phyloP scores from a whole-genome alignment of 306 rosid genomes.

The Malus fusca region DNA sequence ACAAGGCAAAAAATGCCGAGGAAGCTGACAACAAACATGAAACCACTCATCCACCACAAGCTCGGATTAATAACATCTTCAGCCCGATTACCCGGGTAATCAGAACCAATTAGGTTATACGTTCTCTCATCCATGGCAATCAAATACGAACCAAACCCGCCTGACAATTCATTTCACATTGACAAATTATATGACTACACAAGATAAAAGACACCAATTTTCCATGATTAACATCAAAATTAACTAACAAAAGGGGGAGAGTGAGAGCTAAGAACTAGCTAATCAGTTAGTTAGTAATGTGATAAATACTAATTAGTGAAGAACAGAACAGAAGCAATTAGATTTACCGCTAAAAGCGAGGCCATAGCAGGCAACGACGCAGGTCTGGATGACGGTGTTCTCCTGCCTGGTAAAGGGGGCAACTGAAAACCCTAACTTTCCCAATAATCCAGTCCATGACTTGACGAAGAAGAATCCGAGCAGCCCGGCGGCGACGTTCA shows the following conservation, averaged over 20 bases:
- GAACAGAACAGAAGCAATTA: background rate
- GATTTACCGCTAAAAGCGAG: conserved; percentile 80
- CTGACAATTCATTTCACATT: conserved; percentile 29
- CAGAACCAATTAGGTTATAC: conserved; percentile 69
- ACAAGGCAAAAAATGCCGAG: conserved; percentile 88
- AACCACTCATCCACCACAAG: conserved; percentile 89
- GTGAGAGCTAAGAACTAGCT: background rate
- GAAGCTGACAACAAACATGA: conserved; percentile 76
- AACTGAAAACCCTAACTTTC: conserved; percentile 43
- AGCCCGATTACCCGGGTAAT: conserved; percentile 88
- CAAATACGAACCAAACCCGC: conserved; percentile 83
- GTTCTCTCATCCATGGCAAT: conserved; percentile 86
- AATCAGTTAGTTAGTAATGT: too few species aligned
- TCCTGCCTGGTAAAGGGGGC: conserved; percentile 77
- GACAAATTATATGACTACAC: background rate
- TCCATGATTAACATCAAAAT: background rate
- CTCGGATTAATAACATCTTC: conserved; percentile 82
- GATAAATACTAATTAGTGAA: background rate
- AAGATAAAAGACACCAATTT: background rate
- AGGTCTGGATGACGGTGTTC: conserved; percentile 95
- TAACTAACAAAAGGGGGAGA: background rate
- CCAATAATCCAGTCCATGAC: conserved; percentile 62
- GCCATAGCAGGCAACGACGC: conserved; percentile 97
- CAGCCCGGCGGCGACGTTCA: conserved; percentile 77
- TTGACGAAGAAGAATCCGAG: conserved; percentile 81